phyloP scores from a whole-genome alignment of 495 filamentous ascomycete species.

The Parathielavia hyrcaniae region DNA sequence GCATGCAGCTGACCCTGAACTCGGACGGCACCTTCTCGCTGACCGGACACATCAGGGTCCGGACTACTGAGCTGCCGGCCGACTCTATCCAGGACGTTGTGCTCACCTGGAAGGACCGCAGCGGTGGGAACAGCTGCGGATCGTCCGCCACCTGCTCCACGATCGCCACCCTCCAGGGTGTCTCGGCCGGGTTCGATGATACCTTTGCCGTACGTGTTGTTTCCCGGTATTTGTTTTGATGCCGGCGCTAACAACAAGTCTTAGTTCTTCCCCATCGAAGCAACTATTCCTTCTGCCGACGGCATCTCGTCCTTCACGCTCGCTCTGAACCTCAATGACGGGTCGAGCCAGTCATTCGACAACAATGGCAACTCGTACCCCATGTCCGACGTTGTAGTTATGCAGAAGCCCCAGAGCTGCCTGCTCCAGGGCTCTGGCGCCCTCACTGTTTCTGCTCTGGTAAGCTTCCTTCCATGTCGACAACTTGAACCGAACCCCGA shows the following conservation, averaged over 20 bases:
- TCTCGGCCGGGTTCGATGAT: constrained; percentile 52
- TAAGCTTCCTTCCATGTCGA: constrained; percentile 14
- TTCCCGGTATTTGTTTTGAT: not conserved
- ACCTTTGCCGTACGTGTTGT: constrained; percentile 45
- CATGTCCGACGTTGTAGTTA: constrained; percentile 38
- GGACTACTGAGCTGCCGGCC: constrained; percentile 35
- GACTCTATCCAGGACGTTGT: constrained; percentile 46
- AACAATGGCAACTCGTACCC: constrained; percentile 46
- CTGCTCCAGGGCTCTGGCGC: constrained; percentile 37
- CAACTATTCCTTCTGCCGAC: constrained; percentile 31
- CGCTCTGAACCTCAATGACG: constrained; percentile 38
- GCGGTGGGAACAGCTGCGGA: constrained; percentile 76
- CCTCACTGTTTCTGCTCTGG: constrained; percentile 39
- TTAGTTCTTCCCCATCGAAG: constrained; percentile 43
- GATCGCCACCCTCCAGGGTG: constrained; percentile 41
- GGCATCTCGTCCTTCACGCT: constrained; percentile 47
- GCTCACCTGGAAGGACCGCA: constrained; percentile 84
- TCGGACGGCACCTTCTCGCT: constrained; percentile 35
- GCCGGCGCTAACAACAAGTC: not conserved
- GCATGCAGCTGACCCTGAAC: constrained; percentile 43
- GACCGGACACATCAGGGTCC: constrained; percentile 41
- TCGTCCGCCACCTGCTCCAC: constrained; percentile 38
- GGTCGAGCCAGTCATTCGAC: constrained; percentile 36
- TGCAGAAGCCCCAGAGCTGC: constrained; percentile 46
- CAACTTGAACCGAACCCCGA: too few species aligned